phyloP scores from a whole-genome alignment of 1,139 yeast genomes.

The Pichia sp. region DNA sequence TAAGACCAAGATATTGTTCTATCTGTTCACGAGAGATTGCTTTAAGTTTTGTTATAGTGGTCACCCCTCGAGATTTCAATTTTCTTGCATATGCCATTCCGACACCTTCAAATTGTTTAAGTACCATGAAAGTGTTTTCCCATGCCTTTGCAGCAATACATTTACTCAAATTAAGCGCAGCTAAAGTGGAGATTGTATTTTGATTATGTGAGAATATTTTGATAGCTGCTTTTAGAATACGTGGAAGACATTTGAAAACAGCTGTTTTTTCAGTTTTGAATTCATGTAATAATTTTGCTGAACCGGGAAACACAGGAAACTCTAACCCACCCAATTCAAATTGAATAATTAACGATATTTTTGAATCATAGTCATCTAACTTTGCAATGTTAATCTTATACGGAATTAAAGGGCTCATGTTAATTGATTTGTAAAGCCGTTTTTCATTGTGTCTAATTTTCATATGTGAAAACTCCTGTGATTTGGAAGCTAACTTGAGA shows the following conservation, averaged over 20 bases:
- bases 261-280: conserved; percentile 37
- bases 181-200: conserved; percentile 35
- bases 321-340: conserved; percentile 43
- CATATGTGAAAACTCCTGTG: conserved; percentile 35
- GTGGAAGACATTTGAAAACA: conserved; percentile 34
- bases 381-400: background rate
- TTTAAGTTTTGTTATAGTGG: conserved; percentile 23
- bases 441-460: conserved; percentile 39
- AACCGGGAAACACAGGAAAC: conserved; percentile 35
- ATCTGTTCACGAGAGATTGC: conserved; percentile 29
- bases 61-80: conserved; percentile 31
- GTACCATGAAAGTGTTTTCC: conserved; percentile 38
- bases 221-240: conserved; percentile 36
- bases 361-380: conserved; percentile 21
- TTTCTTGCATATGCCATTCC: conserved; percentile 35
- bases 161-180: conserved; percentile 32
- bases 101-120: conserved; percentile 39
- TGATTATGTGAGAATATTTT: conserved; percentile 35
- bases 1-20: conserved; percentile 34
- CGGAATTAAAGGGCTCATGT: conserved; percentile 31
- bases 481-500: conserved; percentile 28
- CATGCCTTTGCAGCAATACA: conserved; percentile 39
- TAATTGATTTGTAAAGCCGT: conserved; percentile 36
- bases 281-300: conserved; percentile 32
- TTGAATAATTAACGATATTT: conserved; percentile 35